Percentiles rank a stretch among this genome's conserved stretches.
Conservation (phyloP, 2,329 filamentous ascomycete genomes). For the Botrytis elliptica region DNA sequence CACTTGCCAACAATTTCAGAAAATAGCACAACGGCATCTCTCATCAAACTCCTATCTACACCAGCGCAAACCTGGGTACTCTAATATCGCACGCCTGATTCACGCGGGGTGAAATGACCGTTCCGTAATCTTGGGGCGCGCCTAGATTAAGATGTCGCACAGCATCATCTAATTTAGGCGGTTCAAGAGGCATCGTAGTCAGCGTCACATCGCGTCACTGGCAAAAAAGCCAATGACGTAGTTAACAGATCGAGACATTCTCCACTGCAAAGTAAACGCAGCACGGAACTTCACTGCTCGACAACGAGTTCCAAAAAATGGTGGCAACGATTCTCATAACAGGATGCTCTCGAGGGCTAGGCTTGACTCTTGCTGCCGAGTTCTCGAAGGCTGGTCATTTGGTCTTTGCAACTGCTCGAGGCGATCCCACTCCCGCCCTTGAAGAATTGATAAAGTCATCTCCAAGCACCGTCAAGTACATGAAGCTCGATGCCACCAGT, state of each 20-base stretch:
- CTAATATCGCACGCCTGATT: neutral
- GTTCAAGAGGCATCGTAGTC: neutral
- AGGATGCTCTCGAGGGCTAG: neutral
- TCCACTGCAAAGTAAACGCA: neutral
- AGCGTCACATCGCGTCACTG: neutral
- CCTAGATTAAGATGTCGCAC: neutral
- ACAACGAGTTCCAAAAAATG: neutral
- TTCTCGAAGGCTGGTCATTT: neutral
- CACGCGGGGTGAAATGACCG: neutral
- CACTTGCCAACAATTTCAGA: neutral
- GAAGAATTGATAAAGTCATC: neutral
- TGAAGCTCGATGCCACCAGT: neutral
- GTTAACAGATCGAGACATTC: neutral
- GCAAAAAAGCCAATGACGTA: neutral
- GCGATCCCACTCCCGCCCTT: neutral
- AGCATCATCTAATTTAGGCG: neutral
- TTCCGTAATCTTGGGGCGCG: neutral
- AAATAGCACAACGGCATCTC: neutral
- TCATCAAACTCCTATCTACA: neutral
- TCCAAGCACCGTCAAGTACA: neutral
- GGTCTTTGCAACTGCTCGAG: neutral
- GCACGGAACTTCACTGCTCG: neutral
- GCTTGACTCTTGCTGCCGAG: neutral
- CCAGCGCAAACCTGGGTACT: neutral
- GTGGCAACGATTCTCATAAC: neutral